Conservation (phyloP, 805 yeast species). For the Schwanniomyces sp. region DNA sequence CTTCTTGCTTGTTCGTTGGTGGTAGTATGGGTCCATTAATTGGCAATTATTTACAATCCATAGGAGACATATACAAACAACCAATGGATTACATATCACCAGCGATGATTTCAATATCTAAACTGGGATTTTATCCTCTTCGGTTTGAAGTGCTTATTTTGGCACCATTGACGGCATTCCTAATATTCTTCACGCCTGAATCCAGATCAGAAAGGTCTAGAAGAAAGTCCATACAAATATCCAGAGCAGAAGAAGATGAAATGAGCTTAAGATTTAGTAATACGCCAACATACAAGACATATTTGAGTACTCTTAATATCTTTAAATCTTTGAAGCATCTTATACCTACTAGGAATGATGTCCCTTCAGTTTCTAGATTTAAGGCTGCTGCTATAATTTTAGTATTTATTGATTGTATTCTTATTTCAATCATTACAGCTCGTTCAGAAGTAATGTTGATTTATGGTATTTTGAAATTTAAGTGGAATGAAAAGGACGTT, state of each 20-base stretch:
- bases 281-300: background rate
- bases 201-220: conserved; percentile 61
- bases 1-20: conserved; percentile 61
- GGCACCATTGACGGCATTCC: conserved; percentile 7
- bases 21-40: conserved; percentile 63
- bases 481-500: conserved; percentile 54
- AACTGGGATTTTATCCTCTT: conserved; percentile 30
- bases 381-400: conserved; percentile 35
- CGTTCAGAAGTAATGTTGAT: conserved; percentile 45
- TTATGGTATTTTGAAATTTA: conserved; percentile 53
- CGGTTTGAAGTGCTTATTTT: conserved; percentile 25
- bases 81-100: background rate
- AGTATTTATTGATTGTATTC: conserved; percentile 45
- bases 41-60: conserved; percentile 39
- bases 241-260: conserved; percentile 11
- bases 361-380: conserved; percentile 14
- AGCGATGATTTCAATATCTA: background rate
- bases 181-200: conserved; percentile 50
- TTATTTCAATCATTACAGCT: conserved; percentile 33
- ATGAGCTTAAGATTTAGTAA: background rate
- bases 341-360: conserved; percentile 34
- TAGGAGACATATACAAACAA: background rate
- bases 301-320: conserved; percentile 16
- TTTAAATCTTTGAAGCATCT: conserved; percentile 51
- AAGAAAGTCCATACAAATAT: conserved; percentile 47